Base-by-base conservation (phyloP, 306 rosid genomes). In the Fagus crenata region DNA sequence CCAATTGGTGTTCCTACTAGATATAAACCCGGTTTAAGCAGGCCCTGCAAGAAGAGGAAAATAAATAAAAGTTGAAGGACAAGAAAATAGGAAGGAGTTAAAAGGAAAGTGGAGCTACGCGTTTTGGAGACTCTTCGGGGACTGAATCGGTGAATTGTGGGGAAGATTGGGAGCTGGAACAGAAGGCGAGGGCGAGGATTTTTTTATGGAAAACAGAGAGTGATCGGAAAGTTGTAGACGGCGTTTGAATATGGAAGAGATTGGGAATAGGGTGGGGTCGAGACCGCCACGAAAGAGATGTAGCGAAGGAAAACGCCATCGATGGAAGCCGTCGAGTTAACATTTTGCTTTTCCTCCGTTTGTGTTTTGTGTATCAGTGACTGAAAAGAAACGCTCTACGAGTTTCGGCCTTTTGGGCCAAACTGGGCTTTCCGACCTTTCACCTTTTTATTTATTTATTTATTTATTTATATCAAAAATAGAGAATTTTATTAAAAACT, bases 1-100 rank as follows among this genome's bases (percentile, higher is more conserved):
- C 98, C 96, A 12, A 90, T 93, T 2, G 97, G 97, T 40, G 98
- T 95, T 74, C 98, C 97, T 0, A 95, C 99, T 4, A 95, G 86
- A 83, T 95, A 92, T 53, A 95, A 87, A 5, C 97, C 99, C 2
- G 97, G 89, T 67, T 89, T 83, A 49, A 92, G 85, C 69, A 85
- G 72, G 77, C 85, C 83, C 91, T 89, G 83, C 41, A 60, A 73
- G 31, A 22, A 31, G 17, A 67, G 53, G 39, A 53, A 59, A 49
- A 77, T 76, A 32, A 43, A 54, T 53, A 35, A 67, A 33, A 42
- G 72, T 69, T 1, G 4, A 55, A 53, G 40, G 22, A 70, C 39
- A 9, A 41, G 51, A 49, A 65, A 37, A 41, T 32, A 36, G 67
- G 28, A 46, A 59, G 2, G 32, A 17, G 11, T 22, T 4, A 4